Conservation (phyloP, 116 monocot genomes). For the Phalaenopsis hybrid region DNA sequence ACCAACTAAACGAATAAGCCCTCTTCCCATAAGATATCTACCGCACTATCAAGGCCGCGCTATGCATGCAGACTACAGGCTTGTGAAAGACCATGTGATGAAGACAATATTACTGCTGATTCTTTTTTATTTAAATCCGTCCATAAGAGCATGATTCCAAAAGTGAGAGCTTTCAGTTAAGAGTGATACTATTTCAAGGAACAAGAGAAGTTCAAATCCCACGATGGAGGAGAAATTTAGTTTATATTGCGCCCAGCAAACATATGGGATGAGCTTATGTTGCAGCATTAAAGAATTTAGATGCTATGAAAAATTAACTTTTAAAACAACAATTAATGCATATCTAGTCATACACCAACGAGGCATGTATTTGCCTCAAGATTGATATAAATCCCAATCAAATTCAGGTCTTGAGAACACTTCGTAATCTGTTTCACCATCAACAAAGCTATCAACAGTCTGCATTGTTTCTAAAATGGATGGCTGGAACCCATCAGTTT, state of each 20-base stretch:
- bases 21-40: neutral
- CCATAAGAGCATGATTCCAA: neutral
- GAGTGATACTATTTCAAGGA: neutral
- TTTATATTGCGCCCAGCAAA: neutral
- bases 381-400: conserved; percentile 81
- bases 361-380: conserved; percentile 7
- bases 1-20: neutral
- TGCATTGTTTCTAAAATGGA: conserved; percentile 91
- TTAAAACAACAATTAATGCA: neutral
- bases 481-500: conserved; percentile 54
- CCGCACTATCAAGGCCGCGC: neutral
- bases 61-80: no score
- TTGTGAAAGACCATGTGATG: neutral
- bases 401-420: conserved; percentile 76
- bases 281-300: neutral
- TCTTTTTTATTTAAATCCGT: neutral
- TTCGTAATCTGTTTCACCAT: conserved; percentile 93
- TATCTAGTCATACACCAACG: neutral
- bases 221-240: neutral
- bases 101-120: neutral
- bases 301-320: neutral
- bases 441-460: conserved; percentile 81
- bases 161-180: neutral
- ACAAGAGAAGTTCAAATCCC: neutral
- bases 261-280: neutral